Evolutionary conservation across 441 rosid species (phyloP), one percentile per base, ranked within the genome.

Genomic region (Euphorbia corollata): DNA sequence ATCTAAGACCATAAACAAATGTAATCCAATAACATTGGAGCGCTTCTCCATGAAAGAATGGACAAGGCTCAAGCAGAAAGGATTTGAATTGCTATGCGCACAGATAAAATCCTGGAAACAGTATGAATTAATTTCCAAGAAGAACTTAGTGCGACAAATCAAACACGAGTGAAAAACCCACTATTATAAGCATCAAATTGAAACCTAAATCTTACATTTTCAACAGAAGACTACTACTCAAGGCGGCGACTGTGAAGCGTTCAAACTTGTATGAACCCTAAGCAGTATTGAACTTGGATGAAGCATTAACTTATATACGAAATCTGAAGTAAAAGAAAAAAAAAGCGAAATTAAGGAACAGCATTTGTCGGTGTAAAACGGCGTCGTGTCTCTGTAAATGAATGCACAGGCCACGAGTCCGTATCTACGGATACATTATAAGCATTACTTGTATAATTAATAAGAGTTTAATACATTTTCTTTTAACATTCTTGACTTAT

Each of bases 71-170:
- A 78, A 79, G 80, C 83, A 78, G 83, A 77, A 24, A 72, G 82
- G 82, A 77, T 54, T 20, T 72, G 15, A 16, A 20, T 74, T 63
- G 50, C 48, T 87, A 27, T 85, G 70, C 78, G 86, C 90, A 89
- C 84, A 77, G 72, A 84, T 87, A 87, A 84, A 87, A 85, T 84
- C 87, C 72, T 68, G 56, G 75, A 67, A 78, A 78, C 80, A 43
- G 54, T 20, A 54, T 71, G 69, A 9, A 32, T 68, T 19, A 1
- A 18, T 76, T 75, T 65, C 84, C 80, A 75, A 72, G 86, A 86
- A 83, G 87, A 87, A 82, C 87, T 67, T 68, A 66, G 81, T 82
- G 93, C 85, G 67, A 59, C 41, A 19, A 13, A 24, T 30, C 61
- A 30, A 58, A 58, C 58, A 20, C 3, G 11, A 45, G 13, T 13